These are phyloP conservation scores for Chenopodium berlandieri DNA, from an alignment of 148 eudicot species.

Conservation along the genomic window DNA sequence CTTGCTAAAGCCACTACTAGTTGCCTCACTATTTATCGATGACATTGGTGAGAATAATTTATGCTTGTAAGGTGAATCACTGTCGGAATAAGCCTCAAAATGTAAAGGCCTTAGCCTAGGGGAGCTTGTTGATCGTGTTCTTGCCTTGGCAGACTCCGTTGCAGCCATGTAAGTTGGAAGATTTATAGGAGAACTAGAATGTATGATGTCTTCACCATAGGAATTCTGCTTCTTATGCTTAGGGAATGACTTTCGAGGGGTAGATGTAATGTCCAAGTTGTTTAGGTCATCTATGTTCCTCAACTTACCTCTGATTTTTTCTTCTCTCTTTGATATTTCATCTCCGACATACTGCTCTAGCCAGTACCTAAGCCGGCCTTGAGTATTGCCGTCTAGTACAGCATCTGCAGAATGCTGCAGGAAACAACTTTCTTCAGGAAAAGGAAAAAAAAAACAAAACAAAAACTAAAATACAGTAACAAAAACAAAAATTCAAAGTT, in stretches of 20 bases:
- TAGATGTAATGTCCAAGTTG: constrained; percentile 19
- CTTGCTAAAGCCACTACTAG: constrained; percentile 37
- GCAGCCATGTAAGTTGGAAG: constrained; percentile 80
- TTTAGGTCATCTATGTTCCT: constrained; percentile 19
- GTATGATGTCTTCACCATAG: constrained; percentile 34
- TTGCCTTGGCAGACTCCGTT: constrained; percentile 70
- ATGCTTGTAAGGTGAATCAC: constrained; percentile 61
- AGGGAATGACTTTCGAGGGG: constrained; percentile 45
- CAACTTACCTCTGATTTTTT: constrained; percentile 27
- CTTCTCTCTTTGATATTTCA: constrained; percentile 40
- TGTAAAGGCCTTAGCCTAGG: constrained; percentile 52
- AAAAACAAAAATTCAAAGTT: neutral
- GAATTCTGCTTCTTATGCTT: constrained; percentile 53
- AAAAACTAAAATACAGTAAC: neutral
- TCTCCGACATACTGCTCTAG: constrained; percentile 60
- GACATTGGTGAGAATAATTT: constrained; percentile 64
- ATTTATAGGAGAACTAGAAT: constrained; percentile 34
- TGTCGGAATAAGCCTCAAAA: constrained; percentile 43
- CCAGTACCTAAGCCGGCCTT: constrained; percentile 54
- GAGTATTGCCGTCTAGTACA: constrained; percentile 40
- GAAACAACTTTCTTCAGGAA: neutral
- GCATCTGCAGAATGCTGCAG: constrained; percentile 61
- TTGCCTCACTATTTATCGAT: constrained; percentile 57
- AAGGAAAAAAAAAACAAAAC: neutral
- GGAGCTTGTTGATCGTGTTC: constrained; percentile 52